Percentiles rank a stretch among this genome's conserved stretches.
phyloP scores from a whole-genome alignment of 2,329 filamentous ascomycete genomes.

The Escovopsis sp. region DNA sequence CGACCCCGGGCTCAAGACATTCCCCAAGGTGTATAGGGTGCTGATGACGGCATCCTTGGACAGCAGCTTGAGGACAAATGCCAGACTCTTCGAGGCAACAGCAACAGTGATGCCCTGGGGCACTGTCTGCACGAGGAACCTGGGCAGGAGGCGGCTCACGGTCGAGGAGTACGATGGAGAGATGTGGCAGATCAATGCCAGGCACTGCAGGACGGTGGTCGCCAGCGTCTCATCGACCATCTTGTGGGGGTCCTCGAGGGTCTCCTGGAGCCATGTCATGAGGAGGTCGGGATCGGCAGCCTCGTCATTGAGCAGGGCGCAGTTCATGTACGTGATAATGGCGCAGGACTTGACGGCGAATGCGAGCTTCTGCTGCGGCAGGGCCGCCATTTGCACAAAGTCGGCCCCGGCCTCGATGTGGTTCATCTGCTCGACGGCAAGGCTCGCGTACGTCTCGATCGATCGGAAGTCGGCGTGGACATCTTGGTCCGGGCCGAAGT shows the following conservation, averaged over 20 bases:
- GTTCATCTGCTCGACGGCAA: constrained; percentile 71
- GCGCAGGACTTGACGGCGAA: constrained; percentile 75
- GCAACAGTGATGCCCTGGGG: constrained; percentile 54
- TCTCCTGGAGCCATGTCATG: constrained; percentile 73
- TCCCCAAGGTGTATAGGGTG: constrained; percentile 90
- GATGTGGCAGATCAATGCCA: constrained; percentile 68
- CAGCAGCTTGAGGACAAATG: constrained; percentile 63
- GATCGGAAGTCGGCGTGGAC: constrained; percentile 39
- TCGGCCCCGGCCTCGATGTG: constrained; percentile 80
- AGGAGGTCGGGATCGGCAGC: constrained; percentile 65
- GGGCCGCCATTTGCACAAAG: constrained; percentile 66
- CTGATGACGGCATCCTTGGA: constrained; percentile 91
- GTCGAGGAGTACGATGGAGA: constrained; percentile 58
- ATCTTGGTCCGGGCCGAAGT: constrained; percentile 17
- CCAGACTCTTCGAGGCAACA: constrained; percentile 72
- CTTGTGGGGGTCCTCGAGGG: constrained; percentile 62
- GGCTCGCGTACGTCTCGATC: constrained; percentile 50
- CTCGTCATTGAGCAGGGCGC: constrained; percentile 67
- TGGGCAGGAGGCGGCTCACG: constrained; percentile 65
- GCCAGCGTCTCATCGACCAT: constrained; percentile 71
- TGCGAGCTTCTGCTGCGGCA: constrained; percentile 74
- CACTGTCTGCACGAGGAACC: constrained; percentile 75
- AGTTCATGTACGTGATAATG: constrained; percentile 73
- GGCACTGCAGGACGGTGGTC: constrained; percentile 61
- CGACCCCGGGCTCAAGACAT: constrained; percentile 67